Base-by-base conservation (phyloP, 345 rosid species). In the Barbarea vulgaris region DNA sequence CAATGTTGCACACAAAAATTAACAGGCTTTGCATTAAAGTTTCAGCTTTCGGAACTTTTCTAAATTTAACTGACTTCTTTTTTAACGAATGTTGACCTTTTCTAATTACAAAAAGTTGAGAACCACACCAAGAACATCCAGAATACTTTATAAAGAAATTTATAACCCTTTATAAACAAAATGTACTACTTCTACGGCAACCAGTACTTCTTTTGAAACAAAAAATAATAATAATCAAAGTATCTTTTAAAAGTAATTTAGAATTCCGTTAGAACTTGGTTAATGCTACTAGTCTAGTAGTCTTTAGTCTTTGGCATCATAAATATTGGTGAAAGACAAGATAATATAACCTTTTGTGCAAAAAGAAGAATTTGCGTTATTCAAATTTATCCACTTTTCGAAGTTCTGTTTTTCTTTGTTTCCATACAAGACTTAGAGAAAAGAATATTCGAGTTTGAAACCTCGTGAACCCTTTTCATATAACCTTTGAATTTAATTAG, bases 41-140 rank as follows among this genome's bases (percentile, higher is more conserved):
- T 76, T 76, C 50, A 62, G 58, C 75, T 76, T 69, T 76, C 47
- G 79, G 57, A 69, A 61, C 56, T 61, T 76, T 60, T 61, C 18
- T 50, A 75, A 41, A 22, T 41, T 60, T 59, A 75, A 58, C 68
- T 59, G 36, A 24, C 60, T 21, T 21, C 18, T 52, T 51, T 68
- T 52, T 21, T 9, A 51, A 21, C 7, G 15, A 51, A 21, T 21
- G 28, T 11, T 51, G 56, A 51, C 56, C 10, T 46, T 17, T 46
- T 46, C 21, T 46, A 46, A 46, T 17, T 46, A 46, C 51, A 46
- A 6, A 46, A n/a, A 17, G 51, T 17, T 46, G 11, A 46, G 21
- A n/a, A 46, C 34, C 55, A 19, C n/a, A 63, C 63, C 62, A 53
- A 73, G 12, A 48, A 46, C 59, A 51, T 37, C 59, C 48, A 24